phyloP scores from a whole-genome alignment of 2,329 filamentous ascomycete species.

The Fusarium sp. region DNA sequence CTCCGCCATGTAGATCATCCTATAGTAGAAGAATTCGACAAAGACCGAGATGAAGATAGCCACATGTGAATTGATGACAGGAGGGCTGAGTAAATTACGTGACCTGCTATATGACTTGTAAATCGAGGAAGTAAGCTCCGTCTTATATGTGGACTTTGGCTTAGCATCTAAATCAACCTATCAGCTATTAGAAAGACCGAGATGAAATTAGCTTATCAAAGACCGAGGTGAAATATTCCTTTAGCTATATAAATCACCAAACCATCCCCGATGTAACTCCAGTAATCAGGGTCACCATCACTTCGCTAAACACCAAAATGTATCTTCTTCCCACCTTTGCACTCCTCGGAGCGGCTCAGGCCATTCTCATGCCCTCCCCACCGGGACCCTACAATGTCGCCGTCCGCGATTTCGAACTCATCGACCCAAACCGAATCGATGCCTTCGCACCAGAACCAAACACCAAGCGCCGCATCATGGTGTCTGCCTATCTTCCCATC shows the following conservation, averaged over 20 bases:
- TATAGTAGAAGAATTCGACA: too few species aligned
- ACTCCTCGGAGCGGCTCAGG: not conserved
- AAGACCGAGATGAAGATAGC: not conserved
- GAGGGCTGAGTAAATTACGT: too few species aligned
- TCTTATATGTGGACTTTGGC: not conserved
- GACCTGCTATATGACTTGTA: accelerated
- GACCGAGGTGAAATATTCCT: not conserved
- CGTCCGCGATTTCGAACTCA: slow-evolving; percentile 9
- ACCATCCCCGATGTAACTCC: accelerated
- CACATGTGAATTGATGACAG: too few species aligned
- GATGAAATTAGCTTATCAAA: not conserved
- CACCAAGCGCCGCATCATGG: slow-evolving; percentile 19
- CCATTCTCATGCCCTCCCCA: slow-evolving; percentile 13
- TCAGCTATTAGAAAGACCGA: not conserved
- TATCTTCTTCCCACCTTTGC: not conserved
- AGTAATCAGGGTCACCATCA: not conserved
- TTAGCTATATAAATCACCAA: not conserved
- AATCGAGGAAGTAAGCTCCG: not conserved
- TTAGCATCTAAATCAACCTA: not conserved
- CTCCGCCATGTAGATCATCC: too few species aligned
- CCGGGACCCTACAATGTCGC: slow-evolving; percentile 9
- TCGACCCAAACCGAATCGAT: slow-evolving; percentile 18
- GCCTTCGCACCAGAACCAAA: slow-evolving; percentile 11
- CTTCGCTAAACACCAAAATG: not conserved
- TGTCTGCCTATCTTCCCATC: slow-evolving; percentile 26